Conservation (phyloP, 2,329 filamentous ascomycete species). For the Drechmeria coniospora region DNA sequence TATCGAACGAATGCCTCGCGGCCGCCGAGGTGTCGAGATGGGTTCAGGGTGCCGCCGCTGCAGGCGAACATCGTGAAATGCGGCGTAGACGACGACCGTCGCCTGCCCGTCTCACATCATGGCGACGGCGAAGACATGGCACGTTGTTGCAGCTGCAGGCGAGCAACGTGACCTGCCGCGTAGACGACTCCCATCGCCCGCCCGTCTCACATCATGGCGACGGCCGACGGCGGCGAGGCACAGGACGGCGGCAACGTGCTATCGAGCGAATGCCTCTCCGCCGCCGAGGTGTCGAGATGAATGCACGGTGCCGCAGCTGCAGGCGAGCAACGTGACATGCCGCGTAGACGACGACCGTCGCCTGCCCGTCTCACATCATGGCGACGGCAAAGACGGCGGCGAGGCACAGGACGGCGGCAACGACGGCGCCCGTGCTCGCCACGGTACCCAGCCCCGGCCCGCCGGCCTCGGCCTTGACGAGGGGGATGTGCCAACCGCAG, state of each 20-base stretch:
- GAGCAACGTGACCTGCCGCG: constrained; percentile 1
- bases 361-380: constrained; percentile 7
- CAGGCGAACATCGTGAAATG: constrained; percentile 2
- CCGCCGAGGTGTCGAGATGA: too few species aligned
- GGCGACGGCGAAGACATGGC: constrained; percentile 12
- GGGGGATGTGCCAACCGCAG: constrained; percentile 21
- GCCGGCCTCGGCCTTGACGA: constrained; percentile 12
- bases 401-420: constrained; percentile 7
- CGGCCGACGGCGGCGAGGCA: too few species aligned
- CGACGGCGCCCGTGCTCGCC: constrained; percentile 10
- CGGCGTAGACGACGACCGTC: background rate
- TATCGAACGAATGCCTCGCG: too few species aligned
- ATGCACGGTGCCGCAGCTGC: too few species aligned
- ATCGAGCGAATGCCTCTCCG: too few species aligned
- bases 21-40: too few species aligned
- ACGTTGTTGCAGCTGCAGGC: too few species aligned
- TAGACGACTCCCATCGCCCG: background rate
- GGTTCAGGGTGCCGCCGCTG: too few species aligned
- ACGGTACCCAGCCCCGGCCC: constrained; percentile 9
- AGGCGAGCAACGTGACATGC: constrained; percentile 1
- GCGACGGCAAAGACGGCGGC: constrained; percentile 11
- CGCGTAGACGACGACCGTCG: background rate
- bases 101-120: constrained; percentile 7
- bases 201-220: background rate
- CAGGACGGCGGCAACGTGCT: too few species aligned